Percentiles rank a stretch among this genome's conserved stretches.
Conservation (phyloP, 805 yeast genomes). For the Candida ovalis region DNA sequence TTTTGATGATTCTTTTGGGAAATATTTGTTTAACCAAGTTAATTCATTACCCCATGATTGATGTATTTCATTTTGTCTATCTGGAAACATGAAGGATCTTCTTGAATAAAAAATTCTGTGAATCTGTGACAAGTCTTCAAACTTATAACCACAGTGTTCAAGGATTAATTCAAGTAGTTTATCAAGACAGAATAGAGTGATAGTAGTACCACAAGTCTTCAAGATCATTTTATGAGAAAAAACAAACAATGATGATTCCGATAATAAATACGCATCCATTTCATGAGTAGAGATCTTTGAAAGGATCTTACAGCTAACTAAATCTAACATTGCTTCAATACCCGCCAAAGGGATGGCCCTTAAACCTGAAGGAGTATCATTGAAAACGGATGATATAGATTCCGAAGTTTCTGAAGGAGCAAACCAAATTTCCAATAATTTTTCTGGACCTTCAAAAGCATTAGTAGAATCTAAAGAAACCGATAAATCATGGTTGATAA, state of each 20-base stretch:
- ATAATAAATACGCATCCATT: conserved; percentile 79
- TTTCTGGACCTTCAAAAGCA: conserved; percentile 98
- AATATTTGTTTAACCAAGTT: conserved; percentile 58
- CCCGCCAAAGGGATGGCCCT: conserved; percentile 59
- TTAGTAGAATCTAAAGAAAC: conserved; percentile 79
- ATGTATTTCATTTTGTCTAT: conserved; percentile 76
- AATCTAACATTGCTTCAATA: conserved; percentile 72
- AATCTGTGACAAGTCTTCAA: conserved; percentile 32
- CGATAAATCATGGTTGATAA: conserved; percentile 75
- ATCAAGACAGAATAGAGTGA: conserved; percentile 74
- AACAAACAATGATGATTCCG: conserved; percentile 88
- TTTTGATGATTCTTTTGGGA: conserved; percentile 55
- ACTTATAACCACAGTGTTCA: conserved; percentile 37
- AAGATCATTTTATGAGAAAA: conserved; percentile 80
- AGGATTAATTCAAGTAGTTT: conserved; percentile 53
- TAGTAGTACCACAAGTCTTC: conserved; percentile 96
- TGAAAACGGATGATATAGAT: conserved; percentile 22
- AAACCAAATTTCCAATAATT: conserved; percentile 87
- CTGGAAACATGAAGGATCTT: conserved; percentile 90
- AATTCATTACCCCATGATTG: conserved; percentile 83
- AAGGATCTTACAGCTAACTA: conserved; percentile 83
- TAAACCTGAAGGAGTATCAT: conserved; percentile 39
- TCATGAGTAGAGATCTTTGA: conserved; percentile 65
- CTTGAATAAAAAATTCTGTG: conserved; percentile 83
- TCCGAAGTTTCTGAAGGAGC: conserved; percentile 43